Percentiles rank a stretch among this genome's conserved stretches.
Conservation (phyloP, 768 basidiomycete species). For the Xerocomus spinulosus region DNA sequence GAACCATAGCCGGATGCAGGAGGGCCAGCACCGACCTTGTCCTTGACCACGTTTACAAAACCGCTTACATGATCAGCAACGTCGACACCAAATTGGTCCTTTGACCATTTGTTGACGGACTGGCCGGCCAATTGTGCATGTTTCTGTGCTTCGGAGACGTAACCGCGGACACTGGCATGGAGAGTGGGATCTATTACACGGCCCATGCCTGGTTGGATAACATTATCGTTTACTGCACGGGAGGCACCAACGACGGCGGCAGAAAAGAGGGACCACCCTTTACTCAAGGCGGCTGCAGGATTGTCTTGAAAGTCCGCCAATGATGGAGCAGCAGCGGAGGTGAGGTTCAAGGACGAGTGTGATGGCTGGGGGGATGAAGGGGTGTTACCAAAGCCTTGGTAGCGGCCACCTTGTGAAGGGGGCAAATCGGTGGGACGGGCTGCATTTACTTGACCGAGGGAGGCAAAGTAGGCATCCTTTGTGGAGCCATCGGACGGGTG, state of each 20-base stretch:
- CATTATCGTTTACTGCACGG: conserved; percentile 73
- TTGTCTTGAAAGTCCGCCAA: conserved; percentile 81
- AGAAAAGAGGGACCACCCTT: conserved; percentile 96
- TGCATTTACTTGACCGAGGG: conserved; percentile 79
- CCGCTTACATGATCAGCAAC: conserved; percentile 74
- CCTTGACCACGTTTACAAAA: conserved; percentile 61
- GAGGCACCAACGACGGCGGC: conserved; percentile 78
- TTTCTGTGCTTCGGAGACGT: conserved; percentile 65
- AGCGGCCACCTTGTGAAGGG: conserved; percentile 91
- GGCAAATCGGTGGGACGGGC: conserved; percentile 72
- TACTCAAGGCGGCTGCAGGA: conserved; percentile 78
- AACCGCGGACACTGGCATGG: conserved; percentile 68
- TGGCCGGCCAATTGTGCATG: conserved; percentile 58
- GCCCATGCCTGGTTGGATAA: conserved; percentile 88
- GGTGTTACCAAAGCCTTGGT: conserved; percentile 88
- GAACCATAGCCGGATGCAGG: conserved; percentile 48
- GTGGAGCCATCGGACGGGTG: conserved; percentile 56
- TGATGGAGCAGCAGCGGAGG: conserved; percentile 76
- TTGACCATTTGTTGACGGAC: conserved; percentile 74
- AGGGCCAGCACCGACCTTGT: conserved; percentile 53
- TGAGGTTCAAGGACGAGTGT: conserved; percentile 67
- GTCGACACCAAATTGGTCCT: conserved; percentile 75
- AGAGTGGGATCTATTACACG: conserved; percentile 76
- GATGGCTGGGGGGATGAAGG: conserved; percentile 52
- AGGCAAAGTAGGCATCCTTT: conserved; percentile 86